phyloP scores from a whole-genome alignment of 1,284 basidiomycete species.

The Phellopilus nigrolimitatus region DNA sequence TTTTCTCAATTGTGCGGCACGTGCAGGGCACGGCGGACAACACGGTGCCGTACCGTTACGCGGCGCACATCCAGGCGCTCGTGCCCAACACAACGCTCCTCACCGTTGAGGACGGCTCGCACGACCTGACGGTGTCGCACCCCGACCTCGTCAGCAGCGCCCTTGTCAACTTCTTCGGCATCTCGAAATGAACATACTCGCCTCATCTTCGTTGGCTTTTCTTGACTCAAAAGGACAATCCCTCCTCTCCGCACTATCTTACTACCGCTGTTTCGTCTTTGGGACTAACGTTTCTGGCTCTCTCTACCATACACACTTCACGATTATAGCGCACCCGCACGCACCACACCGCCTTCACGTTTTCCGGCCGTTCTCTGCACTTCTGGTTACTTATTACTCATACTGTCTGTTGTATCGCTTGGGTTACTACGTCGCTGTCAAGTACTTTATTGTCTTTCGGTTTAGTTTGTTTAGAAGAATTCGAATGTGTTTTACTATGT shows the following conservation, averaged over 20 bases:
- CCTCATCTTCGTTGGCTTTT: background rate
- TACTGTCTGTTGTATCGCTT: no score
- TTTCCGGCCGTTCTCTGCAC: no score
- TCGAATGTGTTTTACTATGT: no score
- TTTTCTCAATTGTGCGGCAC: background rate
- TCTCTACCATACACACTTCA: background rate
- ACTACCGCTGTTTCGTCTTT: background rate
- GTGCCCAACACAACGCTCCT: conserved; percentile 52
- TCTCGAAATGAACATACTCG: background rate
- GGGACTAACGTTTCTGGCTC: background rate
- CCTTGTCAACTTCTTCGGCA: conserved; percentile 36
- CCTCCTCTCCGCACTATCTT: no score
- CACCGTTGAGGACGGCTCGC: conserved; percentile 53
- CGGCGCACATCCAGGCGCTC: conserved; percentile 46
- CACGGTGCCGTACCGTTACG: conserved; percentile 59
- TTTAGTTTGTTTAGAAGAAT: no score
- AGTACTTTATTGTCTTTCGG: no score
- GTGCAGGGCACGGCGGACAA: conserved; percentile 60
- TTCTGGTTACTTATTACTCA: no score
- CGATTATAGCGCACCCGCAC: background rate
- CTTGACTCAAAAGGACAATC: no score
- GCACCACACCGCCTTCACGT: background rate
- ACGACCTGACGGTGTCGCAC: conserved; percentile 61
- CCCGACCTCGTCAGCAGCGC: conserved; percentile 38
- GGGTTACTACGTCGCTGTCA: no score